Base-by-base conservation (phyloP, 305 asterid species). In the Fraxinus latifolia region DNA sequence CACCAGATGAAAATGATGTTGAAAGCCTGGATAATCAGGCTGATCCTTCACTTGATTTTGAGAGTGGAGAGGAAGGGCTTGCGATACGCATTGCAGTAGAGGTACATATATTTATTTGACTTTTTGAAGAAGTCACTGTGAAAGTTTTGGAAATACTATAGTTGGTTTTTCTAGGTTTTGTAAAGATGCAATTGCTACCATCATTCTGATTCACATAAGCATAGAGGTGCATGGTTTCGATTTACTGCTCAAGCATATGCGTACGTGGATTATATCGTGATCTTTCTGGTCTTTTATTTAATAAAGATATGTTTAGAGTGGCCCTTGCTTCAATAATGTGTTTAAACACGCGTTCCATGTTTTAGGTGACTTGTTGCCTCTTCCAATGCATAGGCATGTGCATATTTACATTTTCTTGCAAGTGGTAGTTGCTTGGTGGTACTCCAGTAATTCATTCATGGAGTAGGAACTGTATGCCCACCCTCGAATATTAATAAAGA, bases 1-100 rank as follows among this genome's bases (percentile, higher is more conserved):
- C 82, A 27, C 44, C 60, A 74, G 87, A 83, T 31, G 88, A 83
- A 83, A 85, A 80, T 84, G 85, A 67, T 42, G 73, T 32, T 77
- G 91, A 81, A 74, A 84, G 81, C 80, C 83, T 77, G 80, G 87
- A 77, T 31, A 83, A 73, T 68, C 85, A 86, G 72, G 68, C 82
- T 39, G 87, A 83, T 79, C 85, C 82, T 78, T 85, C 87, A 32
- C 80, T 85, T 7, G 90, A 87, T 84, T 85, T 87, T 76, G 94
- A 90, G 86, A 86, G 91, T 83, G 97, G 97, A 67, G 95, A 96
- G 84, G 99, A 94, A 90, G 99, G 98, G 72, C 95, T 96, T 15
- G 99, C 98, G 19, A 83, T 96, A 82, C 94, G 91, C 83, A 90
- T 96, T 42, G 97, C 95, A 21, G 89, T 86, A 25, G 98, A 96